Evolutionary conservation across 108 stramenopile species (phyloP).

Genomic region (Aurantiochytrium sp.): DNA sequence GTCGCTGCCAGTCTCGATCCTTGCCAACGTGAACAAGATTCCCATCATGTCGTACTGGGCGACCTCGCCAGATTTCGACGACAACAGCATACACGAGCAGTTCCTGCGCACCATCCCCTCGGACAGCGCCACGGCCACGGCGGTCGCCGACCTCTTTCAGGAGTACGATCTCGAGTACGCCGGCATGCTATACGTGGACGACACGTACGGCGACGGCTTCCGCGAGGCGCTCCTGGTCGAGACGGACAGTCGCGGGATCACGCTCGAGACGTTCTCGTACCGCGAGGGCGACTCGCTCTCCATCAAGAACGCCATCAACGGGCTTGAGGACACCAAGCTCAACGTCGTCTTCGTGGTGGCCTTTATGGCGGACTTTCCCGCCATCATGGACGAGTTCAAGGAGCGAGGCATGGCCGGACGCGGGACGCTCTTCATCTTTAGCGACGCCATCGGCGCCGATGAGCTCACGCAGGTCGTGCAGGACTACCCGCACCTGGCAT

Average conservation of each 20-base stretch:
- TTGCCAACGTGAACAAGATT: neutral
- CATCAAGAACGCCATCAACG: neutral
- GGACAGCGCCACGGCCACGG: neutral
- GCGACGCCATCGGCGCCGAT: neutral
- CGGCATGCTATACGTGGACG: neutral
- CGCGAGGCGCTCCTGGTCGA: neutral
- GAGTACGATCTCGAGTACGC: neutral
- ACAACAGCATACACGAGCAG: neutral
- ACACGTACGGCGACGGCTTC: conserved; percentile 9
- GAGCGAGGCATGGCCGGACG: neutral
- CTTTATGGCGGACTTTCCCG: neutral
- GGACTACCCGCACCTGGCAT: neutral
- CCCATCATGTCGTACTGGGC: conserved; percentile 5
- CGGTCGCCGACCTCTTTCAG: neutral
- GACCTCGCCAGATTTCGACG: neutral
- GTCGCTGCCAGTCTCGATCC: neutral
- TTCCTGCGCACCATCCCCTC: neutral
- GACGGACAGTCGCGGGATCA: neutral
- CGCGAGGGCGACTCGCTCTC: neutral
- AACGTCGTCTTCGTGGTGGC: neutral
- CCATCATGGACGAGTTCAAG: neutral
- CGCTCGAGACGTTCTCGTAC: neutral
- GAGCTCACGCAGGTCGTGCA: neutral
- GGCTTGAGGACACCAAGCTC: neutral
- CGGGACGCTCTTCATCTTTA: neutral